Percentiles rank a stretch among this genome's conserved stretches.
These are phyloP conservation scores for Fusarium veterinarium DNA, from an alignment of 2,329 filamentous ascomycete genomes.

Conservation along the genomic window DNA sequence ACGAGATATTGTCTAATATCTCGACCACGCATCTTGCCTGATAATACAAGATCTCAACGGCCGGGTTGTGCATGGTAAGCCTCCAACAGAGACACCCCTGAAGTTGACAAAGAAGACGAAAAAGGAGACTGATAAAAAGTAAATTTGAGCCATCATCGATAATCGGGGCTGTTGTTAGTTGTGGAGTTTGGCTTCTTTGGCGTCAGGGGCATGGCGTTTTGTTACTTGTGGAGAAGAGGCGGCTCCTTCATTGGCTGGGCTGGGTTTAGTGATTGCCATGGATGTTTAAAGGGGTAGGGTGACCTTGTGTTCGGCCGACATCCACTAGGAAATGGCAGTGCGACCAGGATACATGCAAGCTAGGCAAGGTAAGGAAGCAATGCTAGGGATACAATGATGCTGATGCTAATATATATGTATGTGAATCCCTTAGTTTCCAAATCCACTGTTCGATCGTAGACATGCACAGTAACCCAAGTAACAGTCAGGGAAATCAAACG, in stretches of 20 bases:
- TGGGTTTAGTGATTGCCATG: conserved; percentile 11
- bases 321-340: background rate
- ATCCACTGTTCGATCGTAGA: background rate
- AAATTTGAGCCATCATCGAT: conserved; percentile 39
- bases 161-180: conserved; percentile 17
- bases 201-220: conserved; percentile 36
- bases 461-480: background rate
- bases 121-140: conserved; percentile 15
- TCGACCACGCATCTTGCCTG: background rate
- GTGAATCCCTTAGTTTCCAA: background rate
- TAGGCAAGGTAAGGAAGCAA: background rate
- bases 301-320: conserved; percentile 25
- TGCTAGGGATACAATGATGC: background rate
- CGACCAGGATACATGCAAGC: background rate
- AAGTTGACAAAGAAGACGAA: conserved; percentile 9
- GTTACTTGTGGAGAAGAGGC: conserved; percentile 30
- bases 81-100: background rate
- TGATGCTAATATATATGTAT: background rate
- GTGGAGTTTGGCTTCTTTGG: conserved; percentile 32
- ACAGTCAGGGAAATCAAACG: background rate
- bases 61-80: conserved; percentile 4
- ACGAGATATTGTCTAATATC: conserved; percentile 1
- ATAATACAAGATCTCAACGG: conserved; percentile 16
- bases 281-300: conserved; percentile 24
- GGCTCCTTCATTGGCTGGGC: conserved; percentile 12